These are phyloP conservation scores for Carex arenaria DNA, from an alignment of 202 grass and related monocot genomes.

Conservation along the genomic window DNA sequence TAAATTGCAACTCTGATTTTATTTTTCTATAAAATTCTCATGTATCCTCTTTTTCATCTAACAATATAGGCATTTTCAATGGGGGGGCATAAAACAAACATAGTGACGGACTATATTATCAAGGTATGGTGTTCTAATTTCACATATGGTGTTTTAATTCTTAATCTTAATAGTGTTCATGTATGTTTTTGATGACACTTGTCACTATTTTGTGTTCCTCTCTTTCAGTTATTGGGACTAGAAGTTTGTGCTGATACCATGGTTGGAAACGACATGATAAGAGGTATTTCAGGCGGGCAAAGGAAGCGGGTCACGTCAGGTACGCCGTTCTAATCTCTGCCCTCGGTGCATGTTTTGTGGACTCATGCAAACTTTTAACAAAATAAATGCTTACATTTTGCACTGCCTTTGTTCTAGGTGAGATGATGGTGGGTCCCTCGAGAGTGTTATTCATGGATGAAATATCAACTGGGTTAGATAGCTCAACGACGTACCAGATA, in stretches of 20 bases:
- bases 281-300: slow-evolving; percentile 91
- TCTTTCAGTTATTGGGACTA: slow-evolving; percentile 71
- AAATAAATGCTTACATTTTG: background rate
- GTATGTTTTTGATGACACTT: slow-evolving; percentile 5
- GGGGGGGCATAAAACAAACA: slow-evolving; percentile 57
- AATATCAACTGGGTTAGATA: slow-evolving; percentile 98
- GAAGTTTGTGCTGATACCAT: slow-evolving; percentile 81
- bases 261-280: slow-evolving; percentile 90
- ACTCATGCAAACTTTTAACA: background rate
- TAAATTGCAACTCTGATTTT: background rate
- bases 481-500: slow-evolving; percentile 96
- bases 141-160: background rate
- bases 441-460: slow-evolving; percentile 98
- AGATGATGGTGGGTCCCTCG: slow-evolving; percentile 96
- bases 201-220: slow-evolving; percentile 20
- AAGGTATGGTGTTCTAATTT: slow-evolving; percentile 46
- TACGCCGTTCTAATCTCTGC: slow-evolving; percentile 18
- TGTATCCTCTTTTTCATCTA: background rate
- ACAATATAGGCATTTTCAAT: slow-evolving; percentile 29
- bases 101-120: slow-evolving; percentile 80
- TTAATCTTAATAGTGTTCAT: background rate
- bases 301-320: slow-evolving; percentile 93
- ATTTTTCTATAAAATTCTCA: background rate
- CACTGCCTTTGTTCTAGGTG: slow-evolving; percentile 40
- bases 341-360: background rate